phyloP scores from a whole-genome alignment of 768 basidiomycete genomes.

The Clitopilus passeckerianus region DNA sequence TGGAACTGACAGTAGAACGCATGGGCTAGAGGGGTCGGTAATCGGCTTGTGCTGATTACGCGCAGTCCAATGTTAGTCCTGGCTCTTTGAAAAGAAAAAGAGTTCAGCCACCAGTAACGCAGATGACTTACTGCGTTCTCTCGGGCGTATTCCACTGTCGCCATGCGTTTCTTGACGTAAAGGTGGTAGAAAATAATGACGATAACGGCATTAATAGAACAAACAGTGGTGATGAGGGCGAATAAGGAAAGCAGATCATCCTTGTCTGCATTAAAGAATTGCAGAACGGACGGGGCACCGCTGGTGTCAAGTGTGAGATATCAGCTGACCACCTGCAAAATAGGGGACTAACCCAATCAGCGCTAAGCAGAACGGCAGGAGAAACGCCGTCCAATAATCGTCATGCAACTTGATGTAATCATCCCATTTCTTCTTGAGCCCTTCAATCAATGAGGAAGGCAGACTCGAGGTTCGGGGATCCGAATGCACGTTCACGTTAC shows the following conservation, averaged over 20 bases:
- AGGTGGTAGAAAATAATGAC: not conserved
- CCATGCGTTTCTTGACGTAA: not conserved
- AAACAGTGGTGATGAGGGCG: not conserved
- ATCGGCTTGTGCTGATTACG: not conserved
- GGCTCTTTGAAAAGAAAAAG: too few relatives aligned
- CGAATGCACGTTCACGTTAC: not conserved
- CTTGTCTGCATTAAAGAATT: not conserved
- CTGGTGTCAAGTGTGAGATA: not conserved
- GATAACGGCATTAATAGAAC: not conserved
- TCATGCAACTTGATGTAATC: not conserved
- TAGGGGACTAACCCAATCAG: not conserved
- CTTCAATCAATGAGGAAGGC: not conserved
- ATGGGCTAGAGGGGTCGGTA: not conserved
- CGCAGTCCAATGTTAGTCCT: not conserved
- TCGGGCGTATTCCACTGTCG: not conserved
- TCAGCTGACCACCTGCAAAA: not conserved
- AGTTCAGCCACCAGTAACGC: not conserved
- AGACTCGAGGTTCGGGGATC: not conserved
- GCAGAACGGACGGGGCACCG: not conserved
- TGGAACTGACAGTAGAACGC: not conserved
- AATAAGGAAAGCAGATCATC: not conserved
- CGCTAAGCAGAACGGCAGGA: not conserved
- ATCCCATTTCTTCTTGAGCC: not conserved
- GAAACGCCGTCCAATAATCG: not conserved
- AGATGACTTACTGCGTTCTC: not conserved